A percentile compares a stretch with the other conserved stretches of the same genome.
Evolutionary conservation across 1,139 yeast species (phyloP).

Genomic region (Pichia inconspicua): DNA sequence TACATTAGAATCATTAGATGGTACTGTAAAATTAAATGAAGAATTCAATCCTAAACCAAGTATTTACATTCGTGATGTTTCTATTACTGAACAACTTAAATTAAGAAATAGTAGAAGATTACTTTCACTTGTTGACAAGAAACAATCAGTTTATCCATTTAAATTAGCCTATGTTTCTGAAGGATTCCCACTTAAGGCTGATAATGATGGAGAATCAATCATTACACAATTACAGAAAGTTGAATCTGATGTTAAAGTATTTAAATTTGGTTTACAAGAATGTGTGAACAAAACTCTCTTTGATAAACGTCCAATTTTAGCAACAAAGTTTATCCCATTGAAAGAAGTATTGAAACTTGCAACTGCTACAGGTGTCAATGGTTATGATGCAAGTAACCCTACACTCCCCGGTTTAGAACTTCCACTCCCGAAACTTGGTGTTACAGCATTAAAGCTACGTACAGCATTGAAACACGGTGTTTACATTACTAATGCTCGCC

Average conservation of each 20-base stretch:
- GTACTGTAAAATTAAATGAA: slow-evolving; percentile 44
- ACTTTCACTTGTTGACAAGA: slow-evolving; percentile 60
- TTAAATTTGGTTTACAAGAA: slow-evolving; percentile 76
- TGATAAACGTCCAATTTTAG: slow-evolving; percentile 64
- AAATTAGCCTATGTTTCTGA: slow-evolving; percentile 62
- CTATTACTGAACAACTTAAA: slow-evolving; percentile 65
- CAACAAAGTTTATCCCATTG: slow-evolving; percentile 65
- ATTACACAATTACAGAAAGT: slow-evolving; percentile 36
- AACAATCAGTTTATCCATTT: slow-evolving; percentile 84
- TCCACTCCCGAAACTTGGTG: slow-evolving; percentile 64
- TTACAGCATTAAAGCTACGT: slow-evolving; percentile 57
- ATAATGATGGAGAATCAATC: slow-evolving; percentile 9
- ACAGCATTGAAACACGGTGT: slow-evolving; percentile 50
- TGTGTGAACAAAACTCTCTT: slow-evolving; percentile 74
- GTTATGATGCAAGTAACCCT: slow-evolving; percentile 58
- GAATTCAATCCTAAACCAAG: slow-evolving; percentile 57
- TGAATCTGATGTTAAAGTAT: slow-evolving; percentile 45
- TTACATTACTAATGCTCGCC: slow-evolving; percentile 64
- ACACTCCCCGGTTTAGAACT: slow-evolving; percentile 65
- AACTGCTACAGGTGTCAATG: slow-evolving; percentile 57
- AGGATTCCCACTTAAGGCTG: slow-evolving; percentile 47
- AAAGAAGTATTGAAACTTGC: slow-evolving; percentile 52
- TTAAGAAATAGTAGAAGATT: slow-evolving; percentile 68
- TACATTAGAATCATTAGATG: slow-evolving; percentile 58
- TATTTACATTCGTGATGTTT: slow-evolving; percentile 77